phyloP scores from a whole-genome alignment of 1,284 basidiomycete species.

The Puccinia triticina region DNA sequence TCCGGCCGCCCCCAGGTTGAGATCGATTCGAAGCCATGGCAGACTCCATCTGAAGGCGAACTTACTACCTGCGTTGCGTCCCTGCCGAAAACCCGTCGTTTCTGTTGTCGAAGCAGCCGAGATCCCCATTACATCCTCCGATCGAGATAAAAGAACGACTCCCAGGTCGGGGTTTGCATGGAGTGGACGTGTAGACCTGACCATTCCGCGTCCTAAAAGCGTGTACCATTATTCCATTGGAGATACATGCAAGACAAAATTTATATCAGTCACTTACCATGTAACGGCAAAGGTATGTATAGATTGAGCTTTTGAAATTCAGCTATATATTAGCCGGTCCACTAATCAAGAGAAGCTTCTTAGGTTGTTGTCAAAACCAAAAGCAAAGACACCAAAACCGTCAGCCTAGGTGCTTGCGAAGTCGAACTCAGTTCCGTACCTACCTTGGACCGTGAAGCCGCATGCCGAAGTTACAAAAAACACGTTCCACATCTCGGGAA shows the following conservation, averaged over 20 bases:
- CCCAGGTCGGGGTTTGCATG: constrained; percentile 1
- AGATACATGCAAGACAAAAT: constrained; percentile 34
- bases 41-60: neutral
- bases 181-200: constrained; percentile 24
- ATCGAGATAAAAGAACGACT: neutral
- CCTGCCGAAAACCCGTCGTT: neutral
- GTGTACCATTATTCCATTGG: constrained; percentile 44
- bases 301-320: neutral
- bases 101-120: constrained; percentile 8
- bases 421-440: constrained; percentile 33
- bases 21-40: constrained; percentile 5
- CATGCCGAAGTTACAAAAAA: constrained; percentile 10
- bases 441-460: constrained; percentile 14
- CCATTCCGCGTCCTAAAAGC: constrained; percentile 32
- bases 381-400: constrained; percentile 13
- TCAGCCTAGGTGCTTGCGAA: constrained; percentile 9
- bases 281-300: constrained; percentile 27
- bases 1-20: neutral
- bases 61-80: neutral
- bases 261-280: constrained; percentile 26
- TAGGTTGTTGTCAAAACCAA: constrained; percentile 39
- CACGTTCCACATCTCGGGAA: neutral
- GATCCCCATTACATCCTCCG: constrained; percentile 1
- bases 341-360: neutral
- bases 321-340: neutral